Percentiles rank a stretch among this genome's conserved stretches.
Evolutionary conservation across 2,329 filamentous ascomycete species (phyloP).

Genomic region (Trichoderma sp.): DNA sequence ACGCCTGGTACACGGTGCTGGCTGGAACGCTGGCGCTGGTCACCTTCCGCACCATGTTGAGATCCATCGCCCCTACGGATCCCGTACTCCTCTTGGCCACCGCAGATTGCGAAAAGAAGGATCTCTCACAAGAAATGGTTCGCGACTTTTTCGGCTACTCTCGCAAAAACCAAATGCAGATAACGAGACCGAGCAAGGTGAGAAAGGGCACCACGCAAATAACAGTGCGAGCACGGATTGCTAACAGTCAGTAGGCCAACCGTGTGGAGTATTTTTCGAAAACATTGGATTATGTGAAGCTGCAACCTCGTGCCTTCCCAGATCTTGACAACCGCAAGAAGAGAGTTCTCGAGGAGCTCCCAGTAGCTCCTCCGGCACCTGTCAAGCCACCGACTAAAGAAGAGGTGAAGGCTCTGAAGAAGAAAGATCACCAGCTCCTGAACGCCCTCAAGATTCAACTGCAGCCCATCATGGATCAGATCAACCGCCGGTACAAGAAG

Average conservation of each 20-base stretch:
- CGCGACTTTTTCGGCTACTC: constrained; percentile 84
- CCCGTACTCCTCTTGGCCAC: constrained; percentile 86
- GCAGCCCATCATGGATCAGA: constrained; percentile 95
- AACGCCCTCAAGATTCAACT: constrained; percentile 86
- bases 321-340: constrained; percentile 84
- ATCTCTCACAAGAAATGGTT: constrained; percentile 62
- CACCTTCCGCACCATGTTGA: constrained; percentile 79
- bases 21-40: constrained; percentile 66
- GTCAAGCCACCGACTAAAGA: constrained; percentile 68
- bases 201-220: constrained; percentile 21
- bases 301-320: constrained; percentile 80
- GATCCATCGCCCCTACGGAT: constrained; percentile 82
- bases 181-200: constrained; percentile 64
- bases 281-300: constrained; percentile 73
- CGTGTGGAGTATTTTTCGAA: constrained; percentile 78
- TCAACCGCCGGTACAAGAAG: constrained; percentile 84
- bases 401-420: constrained; percentile 75
- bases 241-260: constrained; percentile 40
- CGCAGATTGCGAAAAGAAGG: constrained; percentile 64
- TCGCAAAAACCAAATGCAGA: constrained; percentile 68
- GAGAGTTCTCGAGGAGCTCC: constrained; percentile 73
- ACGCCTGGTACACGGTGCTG: constrained; percentile 74
- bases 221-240: background rate
- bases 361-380: constrained; percentile 70
- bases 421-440: constrained; percentile 76